Conservation (phyloP, 2,329 filamentous ascomycete genomes). For the Cadophora malorum region DNA sequence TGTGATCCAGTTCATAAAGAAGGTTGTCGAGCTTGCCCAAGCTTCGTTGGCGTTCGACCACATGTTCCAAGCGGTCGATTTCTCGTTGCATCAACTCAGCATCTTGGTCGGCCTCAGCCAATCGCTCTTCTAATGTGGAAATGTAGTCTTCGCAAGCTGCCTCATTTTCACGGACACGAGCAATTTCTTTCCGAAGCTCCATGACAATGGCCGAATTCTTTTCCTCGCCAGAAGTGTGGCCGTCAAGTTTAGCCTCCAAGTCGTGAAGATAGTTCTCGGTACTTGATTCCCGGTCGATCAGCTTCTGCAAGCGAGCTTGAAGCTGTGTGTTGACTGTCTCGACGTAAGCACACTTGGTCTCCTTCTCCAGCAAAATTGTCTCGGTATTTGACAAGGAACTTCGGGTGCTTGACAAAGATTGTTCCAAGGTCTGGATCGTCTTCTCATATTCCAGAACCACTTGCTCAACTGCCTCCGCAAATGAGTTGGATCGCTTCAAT, state of each 20-base stretch:
- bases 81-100: conserved; percentile 96
- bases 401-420: conserved; percentile 87
- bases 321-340: conserved; percentile 93
- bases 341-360: conserved; percentile 90
- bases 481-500: conserved; percentile 92
- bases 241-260: conserved; percentile 87
- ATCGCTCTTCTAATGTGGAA: conserved; percentile 90
- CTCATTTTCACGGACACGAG: conserved; percentile 88
- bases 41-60: conserved; percentile 93
- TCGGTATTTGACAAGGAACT: conserved; percentile 84
- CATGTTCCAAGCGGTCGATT: conserved; percentile 90
- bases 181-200: conserved; percentile 90
- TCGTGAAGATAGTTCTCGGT: conserved; percentile 95
- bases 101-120: conserved; percentile 96
- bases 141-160: conserved; percentile 94
- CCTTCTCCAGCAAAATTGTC: conserved; percentile 86
- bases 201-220: conserved; percentile 85
- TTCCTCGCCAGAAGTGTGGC: conserved; percentile 89
- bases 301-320: conserved; percentile 87
- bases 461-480: conserved; percentile 93
- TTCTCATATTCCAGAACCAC: conserved; percentile 98
- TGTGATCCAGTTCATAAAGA: conserved; percentile 85
- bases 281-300: conserved; percentile 87
- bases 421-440: conserved; percentile 92
- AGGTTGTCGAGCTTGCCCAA: conserved; percentile 93